Percentiles rank a stretch among this genome's conserved stretches.
Conservation (phyloP, 495 filamentous ascomycete genomes). For the Podospora pseudoanserina region DNA sequence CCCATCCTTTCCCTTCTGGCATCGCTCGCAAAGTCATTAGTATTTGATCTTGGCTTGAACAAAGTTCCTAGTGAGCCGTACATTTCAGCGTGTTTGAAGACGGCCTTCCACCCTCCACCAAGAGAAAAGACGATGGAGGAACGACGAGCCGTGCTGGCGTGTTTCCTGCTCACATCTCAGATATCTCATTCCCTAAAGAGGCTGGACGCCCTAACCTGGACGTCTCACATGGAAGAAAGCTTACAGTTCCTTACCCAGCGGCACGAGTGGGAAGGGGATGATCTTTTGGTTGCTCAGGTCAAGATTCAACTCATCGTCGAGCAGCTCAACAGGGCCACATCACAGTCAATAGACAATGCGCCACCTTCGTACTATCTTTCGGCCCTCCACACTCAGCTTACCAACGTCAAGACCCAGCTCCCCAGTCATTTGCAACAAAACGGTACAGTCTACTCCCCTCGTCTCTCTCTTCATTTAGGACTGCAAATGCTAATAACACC, state of each 20-base stretch:
- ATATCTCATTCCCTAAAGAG: conserved; percentile 36
- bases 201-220: conserved; percentile 50
- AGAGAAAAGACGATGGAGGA: conserved; percentile 48
- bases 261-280: conserved; percentile 50
- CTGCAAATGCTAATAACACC: neutral
- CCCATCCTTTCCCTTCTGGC: conserved; percentile 42
- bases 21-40: conserved; percentile 49
- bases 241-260: conserved; percentile 42
- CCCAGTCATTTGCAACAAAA: conserved; percentile 36
- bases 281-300: conserved; percentile 46
- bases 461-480: neutral
- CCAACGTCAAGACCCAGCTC: conserved; percentile 36
- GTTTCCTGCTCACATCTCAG: conserved; percentile 52
- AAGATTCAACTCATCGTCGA: conserved; percentile 35
- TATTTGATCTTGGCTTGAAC: conserved; percentile 56
- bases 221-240: conserved; percentile 51
- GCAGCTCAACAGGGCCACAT: conserved; percentile 26
- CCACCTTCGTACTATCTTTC: conserved; percentile 41
- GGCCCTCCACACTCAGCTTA: conserved; percentile 45
- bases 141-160: conserved; percentile 50
- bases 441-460: conserved; percentile 14
- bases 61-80: conserved; percentile 35
- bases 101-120: conserved; percentile 14
- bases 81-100: conserved; percentile 19
- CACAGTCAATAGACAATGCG: conserved; percentile 33